A percentile compares a stretch with the other conserved stretches of the same genome.
Conservation (phyloP, 1,139 yeast species). For the Suhomyces bribrorum region DNA sequence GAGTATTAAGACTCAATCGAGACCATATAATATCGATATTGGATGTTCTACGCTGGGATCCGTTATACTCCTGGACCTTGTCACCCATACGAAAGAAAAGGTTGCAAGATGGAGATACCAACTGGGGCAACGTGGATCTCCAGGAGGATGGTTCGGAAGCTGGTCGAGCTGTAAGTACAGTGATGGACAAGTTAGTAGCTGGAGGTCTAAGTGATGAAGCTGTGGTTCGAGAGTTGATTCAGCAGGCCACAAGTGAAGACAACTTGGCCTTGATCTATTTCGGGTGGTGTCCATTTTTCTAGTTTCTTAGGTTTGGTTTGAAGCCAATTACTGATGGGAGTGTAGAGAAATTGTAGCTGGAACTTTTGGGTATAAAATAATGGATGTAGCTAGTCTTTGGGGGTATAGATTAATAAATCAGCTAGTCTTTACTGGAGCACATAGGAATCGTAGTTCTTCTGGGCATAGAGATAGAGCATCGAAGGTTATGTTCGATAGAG, state of each 20-base stretch:
- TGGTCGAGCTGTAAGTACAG: slow-evolving; percentile 72
- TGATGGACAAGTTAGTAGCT: slow-evolving; percentile 66
- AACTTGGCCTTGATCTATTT: slow-evolving; percentile 75
- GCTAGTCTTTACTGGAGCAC: too few relatives aligned
- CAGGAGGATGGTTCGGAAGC: slow-evolving; percentile 73
- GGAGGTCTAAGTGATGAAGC: slow-evolving; percentile 81
- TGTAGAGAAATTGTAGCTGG: too few relatives aligned
- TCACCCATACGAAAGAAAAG: slow-evolving; percentile 66
- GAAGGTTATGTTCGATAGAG: too few relatives aligned
- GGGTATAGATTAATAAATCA: too few relatives aligned
- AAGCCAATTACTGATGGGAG: too few relatives aligned
- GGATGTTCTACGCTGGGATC: slow-evolving; percentile 89
- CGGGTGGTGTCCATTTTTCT: slow-evolving; percentile 77
- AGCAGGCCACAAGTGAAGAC: slow-evolving; percentile 67
- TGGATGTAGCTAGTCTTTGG: too few relatives aligned
- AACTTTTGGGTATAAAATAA: too few relatives aligned
- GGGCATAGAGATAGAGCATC: too few relatives aligned
- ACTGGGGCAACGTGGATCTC: slow-evolving; percentile 23
- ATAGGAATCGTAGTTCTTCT: too few relatives aligned
- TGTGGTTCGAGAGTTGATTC: slow-evolving; percentile 74
- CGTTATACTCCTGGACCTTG: slow-evolving; percentile 85
- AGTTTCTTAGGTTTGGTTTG: slow-evolving; percentile 6
- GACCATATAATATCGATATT: slow-evolving; percentile 78
- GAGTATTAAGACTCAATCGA: slow-evolving; percentile 63
- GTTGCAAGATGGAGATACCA: slow-evolving; percentile 47